These are phyloP conservation scores for Diaporthe vexans DNA, from an alignment of 2,329 filamentous ascomycete genomes.

Conservation along the genomic window DNA sequence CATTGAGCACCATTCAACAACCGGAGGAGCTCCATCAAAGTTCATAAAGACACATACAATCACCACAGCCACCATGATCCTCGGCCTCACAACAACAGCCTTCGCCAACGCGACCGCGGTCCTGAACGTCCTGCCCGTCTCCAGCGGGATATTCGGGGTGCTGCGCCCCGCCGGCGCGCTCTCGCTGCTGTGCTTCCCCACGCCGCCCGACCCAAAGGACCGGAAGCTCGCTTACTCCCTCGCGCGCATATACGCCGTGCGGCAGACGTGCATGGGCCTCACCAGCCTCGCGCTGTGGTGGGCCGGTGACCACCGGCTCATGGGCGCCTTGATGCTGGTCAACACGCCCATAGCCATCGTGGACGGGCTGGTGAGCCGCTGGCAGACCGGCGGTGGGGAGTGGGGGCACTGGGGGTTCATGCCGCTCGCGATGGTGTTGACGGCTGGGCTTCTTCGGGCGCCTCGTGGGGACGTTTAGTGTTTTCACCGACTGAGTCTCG, in stretches of 20 bases:
- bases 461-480: not conserved
- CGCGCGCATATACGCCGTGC: conserved; percentile 1
- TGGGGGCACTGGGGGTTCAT: conserved; percentile 23
- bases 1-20: not conserved
- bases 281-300: conserved; percentile 4
- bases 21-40: too few relatives aligned
- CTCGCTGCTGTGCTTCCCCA: not conserved
- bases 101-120: conserved; percentile 3
- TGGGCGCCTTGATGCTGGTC: conserved; percentile 9
- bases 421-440: not conserved
- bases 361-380: not conserved
- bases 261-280: not conserved
- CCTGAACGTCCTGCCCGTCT: conserved; percentile 4
- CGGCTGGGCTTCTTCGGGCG: not conserved
- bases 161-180: not conserved
- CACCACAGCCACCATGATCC: not conserved
- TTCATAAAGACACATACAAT: not conserved
- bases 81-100: conserved; percentile 12
- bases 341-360: not conserved
- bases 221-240: not conserved
- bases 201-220: not conserved
- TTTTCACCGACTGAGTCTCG: too few relatives aligned
- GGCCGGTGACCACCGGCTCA: conserved; percentile 19
- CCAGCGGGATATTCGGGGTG: not conserved
- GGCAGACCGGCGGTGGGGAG: conserved; percentile 1